phyloP scores from a whole-genome alignment of 2,329 filamentous ascomycete genomes.

The Claviceps arundinis region DNA sequence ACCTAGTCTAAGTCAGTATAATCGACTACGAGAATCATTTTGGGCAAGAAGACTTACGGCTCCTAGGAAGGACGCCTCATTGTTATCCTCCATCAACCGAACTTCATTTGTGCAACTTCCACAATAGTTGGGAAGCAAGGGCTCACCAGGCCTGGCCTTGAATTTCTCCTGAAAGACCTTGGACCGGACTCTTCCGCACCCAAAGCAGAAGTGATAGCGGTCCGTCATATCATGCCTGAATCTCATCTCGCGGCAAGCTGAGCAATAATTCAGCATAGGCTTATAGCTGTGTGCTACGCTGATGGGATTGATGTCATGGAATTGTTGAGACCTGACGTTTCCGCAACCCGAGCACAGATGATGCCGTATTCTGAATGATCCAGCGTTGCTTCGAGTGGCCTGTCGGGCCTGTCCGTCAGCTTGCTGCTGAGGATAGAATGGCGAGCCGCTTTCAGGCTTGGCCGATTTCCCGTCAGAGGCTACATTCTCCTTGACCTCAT shows the following conservation, averaged over 20 bases:
- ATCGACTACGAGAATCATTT: too few relatives aligned
- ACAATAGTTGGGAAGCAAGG: slow-evolving; percentile 22
- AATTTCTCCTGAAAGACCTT: slow-evolving; percentile 13
- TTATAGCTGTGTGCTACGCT: slow-evolving; percentile 7
- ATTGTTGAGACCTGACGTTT: slow-evolving; percentile 19
- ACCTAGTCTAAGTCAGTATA: background rate
- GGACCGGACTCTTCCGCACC: slow-evolving; percentile 15
- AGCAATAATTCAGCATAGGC: slow-evolving; percentile 21
- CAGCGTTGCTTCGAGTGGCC: slow-evolving; percentile 8
- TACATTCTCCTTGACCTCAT: slow-evolving; percentile 1
- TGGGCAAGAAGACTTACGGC: slow-evolving; percentile 6
- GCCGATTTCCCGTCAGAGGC: background rate
- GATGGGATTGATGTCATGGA: slow-evolving; percentile 22
- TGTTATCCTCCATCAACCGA: slow-evolving; percentile 11
- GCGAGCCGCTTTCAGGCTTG: background rate
- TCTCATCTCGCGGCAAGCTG: slow-evolving; percentile 18
- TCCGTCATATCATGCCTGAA: slow-evolving; percentile 12
- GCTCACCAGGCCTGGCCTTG: slow-evolving; percentile 10
- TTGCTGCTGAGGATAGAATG: background rate
- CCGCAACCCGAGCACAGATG: slow-evolving; percentile 26
- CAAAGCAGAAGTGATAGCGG: slow-evolving; percentile 27
- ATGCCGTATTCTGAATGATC: slow-evolving; percentile 10
- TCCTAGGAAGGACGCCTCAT: slow-evolving; percentile 16
- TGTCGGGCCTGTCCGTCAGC: background rate
- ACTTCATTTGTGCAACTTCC: slow-evolving; percentile 14